Evolutionary conservation across 345 rosid species (phyloP).

Genomic region (Bruguiera parviflora): DNA sequence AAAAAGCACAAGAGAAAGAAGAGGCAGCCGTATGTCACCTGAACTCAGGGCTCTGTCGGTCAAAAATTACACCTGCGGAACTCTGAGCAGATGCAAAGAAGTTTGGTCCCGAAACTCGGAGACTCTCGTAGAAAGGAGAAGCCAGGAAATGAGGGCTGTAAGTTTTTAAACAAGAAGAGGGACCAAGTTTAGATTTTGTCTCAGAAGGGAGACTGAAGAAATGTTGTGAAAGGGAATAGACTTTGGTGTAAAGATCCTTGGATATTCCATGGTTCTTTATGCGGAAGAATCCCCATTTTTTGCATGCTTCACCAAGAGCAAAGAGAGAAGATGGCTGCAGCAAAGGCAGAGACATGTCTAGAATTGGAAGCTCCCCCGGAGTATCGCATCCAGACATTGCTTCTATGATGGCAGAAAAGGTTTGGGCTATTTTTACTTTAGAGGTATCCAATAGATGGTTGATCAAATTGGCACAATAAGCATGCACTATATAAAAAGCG

Average conservation of each 20-base stretch:
- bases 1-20: background rate
- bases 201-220: conserved; percentile 32
- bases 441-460: background rate
- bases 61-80: conserved; percentile 22
- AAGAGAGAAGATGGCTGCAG: conserved; percentile 15
- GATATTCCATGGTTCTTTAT: conserved; percentile 39
- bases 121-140: conserved; percentile 44
- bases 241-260: conserved; percentile 26
- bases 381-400: conserved; percentile 17
- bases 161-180: conserved; percentile 26
- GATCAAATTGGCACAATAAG: background rate
- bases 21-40: conserved; percentile 16
- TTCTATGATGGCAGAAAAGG: background rate
- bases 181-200: conserved; percentile 33
- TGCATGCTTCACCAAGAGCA: conserved; percentile 32
- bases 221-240: conserved; percentile 20
- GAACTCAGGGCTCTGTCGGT: conserved; percentile 22
- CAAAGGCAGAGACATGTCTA: conserved; percentile 34
- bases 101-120: conserved; percentile 33
- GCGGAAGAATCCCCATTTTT: conserved; percentile 42
- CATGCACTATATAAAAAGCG: background rate
- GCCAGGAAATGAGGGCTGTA: conserved; percentile 44
- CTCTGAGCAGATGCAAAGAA: conserved; percentile 35
- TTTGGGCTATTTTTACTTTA: background rate
- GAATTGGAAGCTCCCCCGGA: conserved; percentile 29